These are phyloP conservation scores for Bipolaris gigantea DNA, from an alignment of 2,329 filamentous ascomycete genomes.

Conservation along the genomic window DNA sequence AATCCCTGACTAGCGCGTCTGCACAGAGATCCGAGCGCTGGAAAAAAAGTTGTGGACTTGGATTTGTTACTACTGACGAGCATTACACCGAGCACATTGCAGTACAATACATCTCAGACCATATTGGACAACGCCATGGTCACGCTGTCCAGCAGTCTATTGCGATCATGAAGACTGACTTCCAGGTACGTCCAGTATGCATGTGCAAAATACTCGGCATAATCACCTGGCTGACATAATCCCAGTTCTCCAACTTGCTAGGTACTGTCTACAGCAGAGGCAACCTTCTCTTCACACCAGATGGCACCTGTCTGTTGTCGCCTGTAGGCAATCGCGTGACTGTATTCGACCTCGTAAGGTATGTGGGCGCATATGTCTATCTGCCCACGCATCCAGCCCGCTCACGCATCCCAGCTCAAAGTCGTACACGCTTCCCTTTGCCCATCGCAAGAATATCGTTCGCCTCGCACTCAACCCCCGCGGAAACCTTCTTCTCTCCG, in stretches of 20 bases:
- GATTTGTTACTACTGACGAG: too few relatives aligned
- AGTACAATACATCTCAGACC: too few relatives aligned
- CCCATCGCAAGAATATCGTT: constrained; percentile 91
- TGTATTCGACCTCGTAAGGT: constrained; percentile 96
- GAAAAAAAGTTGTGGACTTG: constrained; percentile 41
- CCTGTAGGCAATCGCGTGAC: constrained; percentile 95
- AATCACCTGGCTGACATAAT: constrained; percentile 28
- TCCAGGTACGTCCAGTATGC: constrained; percentile 67
- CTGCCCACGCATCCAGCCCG: neutral
- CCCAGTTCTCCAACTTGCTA: constrained; percentile 97
- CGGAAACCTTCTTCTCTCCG: constrained; percentile 87
- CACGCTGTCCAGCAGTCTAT: neutral
- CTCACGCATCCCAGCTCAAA: constrained; percentile 65
- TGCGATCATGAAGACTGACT: constrained; percentile 91
- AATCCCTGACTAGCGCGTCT: constrained; percentile 20
- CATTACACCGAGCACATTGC: too few relatives aligned
- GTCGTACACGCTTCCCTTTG: constrained; percentile 82
- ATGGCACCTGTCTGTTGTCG: constrained; percentile 93
- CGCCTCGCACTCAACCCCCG: constrained; percentile 84
- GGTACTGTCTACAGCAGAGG: constrained; percentile 98
- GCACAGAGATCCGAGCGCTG: constrained; percentile 14
- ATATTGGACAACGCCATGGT: constrained; percentile 17
- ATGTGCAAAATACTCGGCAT: neutral
- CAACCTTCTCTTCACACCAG: constrained; percentile 93
- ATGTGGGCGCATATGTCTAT: constrained; percentile 37